A percentile compares a stretch with the other conserved stretches of the same genome.
Conservation (phyloP, 2,329 filamentous ascomycete species). For the Dothidotthia symphoricarpi region DNA sequence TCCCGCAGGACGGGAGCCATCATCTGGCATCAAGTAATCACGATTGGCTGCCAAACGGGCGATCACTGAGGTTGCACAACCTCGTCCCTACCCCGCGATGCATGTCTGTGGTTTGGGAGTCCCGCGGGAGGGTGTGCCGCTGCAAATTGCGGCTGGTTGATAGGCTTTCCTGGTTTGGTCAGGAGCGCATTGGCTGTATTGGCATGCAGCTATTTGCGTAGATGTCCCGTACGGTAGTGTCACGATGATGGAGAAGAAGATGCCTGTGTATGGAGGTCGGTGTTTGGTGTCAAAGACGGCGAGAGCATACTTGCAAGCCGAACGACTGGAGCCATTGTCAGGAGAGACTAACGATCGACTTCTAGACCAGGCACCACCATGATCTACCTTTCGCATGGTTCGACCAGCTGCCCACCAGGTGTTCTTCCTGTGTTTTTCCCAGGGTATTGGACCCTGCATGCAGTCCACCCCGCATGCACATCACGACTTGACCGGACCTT, state of each 20-base stretch:
- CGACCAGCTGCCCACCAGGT: constrained; percentile 6
- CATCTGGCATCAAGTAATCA: no score
- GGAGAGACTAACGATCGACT: no score
- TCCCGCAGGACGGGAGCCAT: neutral
- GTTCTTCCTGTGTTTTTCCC: constrained; percentile 8
- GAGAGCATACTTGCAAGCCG: neutral
- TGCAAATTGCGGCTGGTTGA: constrained; percentile 12
- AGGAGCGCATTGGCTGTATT: constrained; percentile 12
- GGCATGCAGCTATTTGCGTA: constrained; percentile 7
- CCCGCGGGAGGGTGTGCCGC: constrained; percentile 17
- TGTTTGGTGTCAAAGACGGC: no score
- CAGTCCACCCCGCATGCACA: constrained; percentile 12
- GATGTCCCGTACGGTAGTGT: constrained; percentile 7
- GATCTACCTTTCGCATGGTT: constrained; percentile 6
- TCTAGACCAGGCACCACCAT: no score
- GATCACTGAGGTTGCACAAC: constrained; percentile 14
- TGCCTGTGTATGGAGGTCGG: no score
- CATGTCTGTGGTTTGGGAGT: constrained; percentile 11
- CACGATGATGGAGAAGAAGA: constrained; percentile 5
- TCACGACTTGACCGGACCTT: constrained; percentile 4
- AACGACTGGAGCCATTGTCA: no score
- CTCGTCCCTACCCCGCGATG: constrained; percentile 22
- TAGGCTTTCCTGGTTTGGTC: constrained; percentile 5
- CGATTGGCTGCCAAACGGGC: constrained; percentile 15
- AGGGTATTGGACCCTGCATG: constrained; percentile 22